Evolutionary conservation across 1,139 yeast species (phyloP).

Genomic region (Pichia sp.): DNA sequence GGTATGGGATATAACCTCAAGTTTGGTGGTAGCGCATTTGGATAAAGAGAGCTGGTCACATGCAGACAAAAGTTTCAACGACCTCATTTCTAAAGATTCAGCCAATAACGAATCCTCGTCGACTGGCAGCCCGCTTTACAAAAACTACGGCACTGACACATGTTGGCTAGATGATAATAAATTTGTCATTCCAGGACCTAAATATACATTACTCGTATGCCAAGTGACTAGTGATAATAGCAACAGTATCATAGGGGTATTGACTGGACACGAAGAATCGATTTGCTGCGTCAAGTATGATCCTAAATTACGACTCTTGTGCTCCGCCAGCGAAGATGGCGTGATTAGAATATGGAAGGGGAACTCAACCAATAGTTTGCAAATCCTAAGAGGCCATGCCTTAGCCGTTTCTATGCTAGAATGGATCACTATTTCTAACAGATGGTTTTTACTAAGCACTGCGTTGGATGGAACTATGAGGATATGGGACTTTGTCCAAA

Average conservation of each 20-base stretch:
- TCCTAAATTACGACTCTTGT: conserved; percentile 46
- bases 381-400: conserved; percentile 45
- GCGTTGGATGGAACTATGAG: conserved; percentile 71
- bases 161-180: conserved; percentile 72
- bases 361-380: conserved; percentile 44
- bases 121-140: background rate
- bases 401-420: conserved; percentile 52
- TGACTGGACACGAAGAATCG: conserved; percentile 65
- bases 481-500: conserved; percentile 58
- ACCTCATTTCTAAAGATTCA: background rate
- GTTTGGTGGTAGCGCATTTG: conserved; percentile 44
- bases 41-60: conserved; percentile 27
- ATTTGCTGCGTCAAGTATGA: conserved; percentile 59
- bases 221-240: conserved; percentile 42
- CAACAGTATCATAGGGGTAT: conserved; percentile 50
- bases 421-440: conserved; percentile 42
- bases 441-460: conserved; percentile 34
- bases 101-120: background rate
- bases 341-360: conserved; percentile 72
- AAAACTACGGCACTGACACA: conserved; percentile 45
- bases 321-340: conserved; percentile 76
- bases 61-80: conserved; percentile 1
- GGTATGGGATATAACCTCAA: conserved; percentile 52
- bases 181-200: conserved; percentile 64
- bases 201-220: conserved; percentile 55